These are phyloP conservation scores for Ophiocordyceps camponoti-saundersi DNA, from an alignment of 2,329 filamentous ascomycete genomes.

Conservation along the genomic window DNA sequence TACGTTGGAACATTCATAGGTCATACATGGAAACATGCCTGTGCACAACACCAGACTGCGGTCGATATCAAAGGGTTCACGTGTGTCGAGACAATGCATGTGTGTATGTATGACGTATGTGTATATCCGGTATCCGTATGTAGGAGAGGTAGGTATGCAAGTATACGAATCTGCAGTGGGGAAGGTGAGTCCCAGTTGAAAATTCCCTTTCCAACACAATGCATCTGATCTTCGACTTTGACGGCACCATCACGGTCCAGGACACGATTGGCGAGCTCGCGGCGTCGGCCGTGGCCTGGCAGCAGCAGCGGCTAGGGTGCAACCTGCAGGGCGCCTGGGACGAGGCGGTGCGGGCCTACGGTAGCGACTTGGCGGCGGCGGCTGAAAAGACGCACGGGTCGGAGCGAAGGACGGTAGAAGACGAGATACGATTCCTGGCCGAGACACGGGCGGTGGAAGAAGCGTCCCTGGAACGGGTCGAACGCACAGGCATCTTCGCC, in stretches of 20 bases:
- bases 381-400: constrained; percentile 9
- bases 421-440: constrained; percentile 26
- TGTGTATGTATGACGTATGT: no score
- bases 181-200: no score
- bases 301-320: constrained; percentile 9
- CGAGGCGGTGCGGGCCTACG: constrained; percentile 26
- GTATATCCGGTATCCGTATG: no score
- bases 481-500: constrained; percentile 25
- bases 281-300: constrained; percentile 18
- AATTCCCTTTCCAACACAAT: constrained; percentile 7
- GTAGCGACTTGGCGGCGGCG: constrained; percentile 20
- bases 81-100: neutral
- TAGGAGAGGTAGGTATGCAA: no score
- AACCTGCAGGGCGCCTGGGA: constrained; percentile 25
- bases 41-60: no score
- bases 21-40: no score
- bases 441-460: constrained; percentile 26
- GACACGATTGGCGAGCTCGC: constrained; percentile 36
- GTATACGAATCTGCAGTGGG: no score
- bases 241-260: constrained; percentile 37
- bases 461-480: constrained; percentile 26
- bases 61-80: neutral
- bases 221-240: constrained; percentile 39
- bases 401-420: constrained; percentile 13
- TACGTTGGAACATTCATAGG: no score